Evolutionary conservation across 1,284 basidiomycete genomes (phyloP).

Genomic region (Leucoagaricus sp.): DNA sequence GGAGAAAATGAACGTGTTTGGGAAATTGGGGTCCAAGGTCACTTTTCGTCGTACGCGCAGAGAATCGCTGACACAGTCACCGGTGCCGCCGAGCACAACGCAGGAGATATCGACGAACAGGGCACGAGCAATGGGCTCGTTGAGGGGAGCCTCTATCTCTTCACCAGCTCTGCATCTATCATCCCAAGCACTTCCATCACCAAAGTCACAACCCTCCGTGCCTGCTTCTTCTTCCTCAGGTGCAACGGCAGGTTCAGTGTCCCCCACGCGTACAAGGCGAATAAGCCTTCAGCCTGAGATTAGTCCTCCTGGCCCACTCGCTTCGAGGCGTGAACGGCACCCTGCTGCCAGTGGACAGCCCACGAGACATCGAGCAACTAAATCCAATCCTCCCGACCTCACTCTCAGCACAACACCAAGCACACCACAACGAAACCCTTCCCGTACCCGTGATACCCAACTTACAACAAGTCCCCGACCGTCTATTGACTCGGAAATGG

Average conservation of each 20-base stretch:
- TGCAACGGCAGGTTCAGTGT: constrained; percentile 39
- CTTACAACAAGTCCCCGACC: constrained; percentile 24
- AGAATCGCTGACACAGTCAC: constrained; percentile 42
- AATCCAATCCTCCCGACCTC: constrained; percentile 30
- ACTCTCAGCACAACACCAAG: constrained; percentile 1
- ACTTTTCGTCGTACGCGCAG: constrained; percentile 52
- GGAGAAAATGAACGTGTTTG: constrained; percentile 38
- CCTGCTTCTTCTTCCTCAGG: constrained; percentile 47
- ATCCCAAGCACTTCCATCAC: constrained; percentile 52
- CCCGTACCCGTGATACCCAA: neutral
- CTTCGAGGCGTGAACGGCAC: constrained; percentile 22
- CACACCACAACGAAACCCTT: constrained; percentile 3
- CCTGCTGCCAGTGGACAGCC: neutral
- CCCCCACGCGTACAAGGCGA: constrained; percentile 36
- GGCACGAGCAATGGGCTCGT: constrained; percentile 41
- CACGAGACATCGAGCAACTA: constrained; percentile 36
- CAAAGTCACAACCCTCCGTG: constrained; percentile 51
- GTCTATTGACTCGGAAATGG: constrained; percentile 18
- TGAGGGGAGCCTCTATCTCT: constrained; percentile 69
- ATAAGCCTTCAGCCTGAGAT: constrained; percentile 24
- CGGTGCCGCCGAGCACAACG: constrained; percentile 31
- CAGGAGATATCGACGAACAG: constrained; percentile 32
- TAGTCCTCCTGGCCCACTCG: constrained; percentile 23
- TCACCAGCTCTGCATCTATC: constrained; percentile 67
- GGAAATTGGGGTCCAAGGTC: constrained; percentile 38